These are phyloP conservation scores for Phytophthora kernoviae DNA, from an alignment of 352 stramenopile genomes.

Conservation along the genomic window DNA sequence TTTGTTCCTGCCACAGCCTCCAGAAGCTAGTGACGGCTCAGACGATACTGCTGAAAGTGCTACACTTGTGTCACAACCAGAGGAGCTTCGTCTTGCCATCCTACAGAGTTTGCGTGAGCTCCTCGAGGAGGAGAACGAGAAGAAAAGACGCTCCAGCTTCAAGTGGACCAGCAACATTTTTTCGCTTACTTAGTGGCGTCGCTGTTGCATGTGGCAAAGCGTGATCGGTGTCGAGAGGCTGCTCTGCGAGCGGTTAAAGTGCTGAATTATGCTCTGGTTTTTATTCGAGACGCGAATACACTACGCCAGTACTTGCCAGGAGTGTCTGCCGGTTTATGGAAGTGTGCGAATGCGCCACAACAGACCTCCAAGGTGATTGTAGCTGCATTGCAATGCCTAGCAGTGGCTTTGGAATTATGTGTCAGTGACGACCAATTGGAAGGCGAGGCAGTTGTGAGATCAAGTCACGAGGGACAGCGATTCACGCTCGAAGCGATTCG, in stretches of 20 bases:
- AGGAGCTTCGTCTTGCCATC: conserved; percentile 66
- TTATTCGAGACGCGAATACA: conserved; percentile 39
- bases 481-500: conserved; percentile 43
- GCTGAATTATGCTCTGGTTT: conserved; percentile 42
- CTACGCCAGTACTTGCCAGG: conserved; percentile 79
- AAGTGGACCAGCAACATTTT: conserved; percentile 59
- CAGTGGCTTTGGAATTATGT: conserved; percentile 37
- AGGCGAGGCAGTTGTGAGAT: conserved; percentile 2
- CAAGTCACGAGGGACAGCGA: conserved; percentile 14
- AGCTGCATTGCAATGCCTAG: conserved; percentile 62
- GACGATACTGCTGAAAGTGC: conserved; percentile 20
- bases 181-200: conserved; percentile 70
- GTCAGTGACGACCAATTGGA: conserved; percentile 30
- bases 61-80: conserved; percentile 38
- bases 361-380: conserved; percentile 71
- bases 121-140: conserved; percentile 19
- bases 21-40: conserved; percentile 16
- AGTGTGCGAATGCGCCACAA: conserved; percentile 63
- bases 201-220: conserved; percentile 64
- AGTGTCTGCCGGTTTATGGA: conserved; percentile 66
- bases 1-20: conserved; percentile 58
- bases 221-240: conserved; percentile 48
- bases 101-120: conserved; percentile 48
- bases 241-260: conserved; percentile 46
- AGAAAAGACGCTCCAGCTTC: conserved; percentile 22